phyloP scores from a whole-genome alignment of 805 yeast species.

The Zygosaccharomyces pseudorouxii region DNA sequence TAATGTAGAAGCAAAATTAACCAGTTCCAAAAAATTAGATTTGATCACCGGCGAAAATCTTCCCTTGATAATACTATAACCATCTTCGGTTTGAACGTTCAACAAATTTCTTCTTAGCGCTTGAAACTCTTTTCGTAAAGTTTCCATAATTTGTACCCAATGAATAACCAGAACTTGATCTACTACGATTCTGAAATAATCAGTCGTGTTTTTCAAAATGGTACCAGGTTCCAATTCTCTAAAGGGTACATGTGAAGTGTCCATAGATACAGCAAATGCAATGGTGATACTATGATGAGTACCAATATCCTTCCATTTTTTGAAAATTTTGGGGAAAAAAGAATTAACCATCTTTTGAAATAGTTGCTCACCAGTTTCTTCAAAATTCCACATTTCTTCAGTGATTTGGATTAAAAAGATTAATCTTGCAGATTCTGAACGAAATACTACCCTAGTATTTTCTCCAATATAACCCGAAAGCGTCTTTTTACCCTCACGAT shows the following conservation, averaged over 20 bases:
- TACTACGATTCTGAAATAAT: conserved; percentile 88
- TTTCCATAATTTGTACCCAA: conserved; percentile 91
- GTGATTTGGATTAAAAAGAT: conserved; percentile 84
- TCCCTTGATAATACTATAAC: conserved; percentile 45
- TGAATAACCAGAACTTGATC: conserved; percentile 85
- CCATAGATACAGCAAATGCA: conserved; percentile 78
- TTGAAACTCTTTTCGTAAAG: conserved; percentile 77
- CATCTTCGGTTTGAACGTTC: conserved; percentile 37
- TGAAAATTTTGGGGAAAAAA: conserved; percentile 84
- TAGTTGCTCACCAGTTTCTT: conserved; percentile 91
- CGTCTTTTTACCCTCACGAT: conserved; percentile 58
- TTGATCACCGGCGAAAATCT: conserved; percentile 79
- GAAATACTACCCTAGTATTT: conserved; percentile 72
- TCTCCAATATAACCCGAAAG: conserved; percentile 74
- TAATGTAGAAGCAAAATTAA: conserved; percentile 75
- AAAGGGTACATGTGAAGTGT: conserved; percentile 47
- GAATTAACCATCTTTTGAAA: conserved; percentile 89
- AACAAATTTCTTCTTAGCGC: conserved; percentile 72
- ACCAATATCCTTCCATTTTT: conserved; percentile 78
- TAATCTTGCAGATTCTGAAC: conserved; percentile 87
- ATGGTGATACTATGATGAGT: conserved; percentile 91
- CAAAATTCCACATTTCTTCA: conserved; percentile 97
- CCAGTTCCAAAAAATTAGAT: conserved; percentile 83
- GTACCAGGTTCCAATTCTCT: conserved; percentile 65
- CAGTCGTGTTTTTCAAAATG: conserved; percentile 59